Base-by-base conservation (phyloP, 106 monocot species). In the Phalaenopsis equestris region DNA sequence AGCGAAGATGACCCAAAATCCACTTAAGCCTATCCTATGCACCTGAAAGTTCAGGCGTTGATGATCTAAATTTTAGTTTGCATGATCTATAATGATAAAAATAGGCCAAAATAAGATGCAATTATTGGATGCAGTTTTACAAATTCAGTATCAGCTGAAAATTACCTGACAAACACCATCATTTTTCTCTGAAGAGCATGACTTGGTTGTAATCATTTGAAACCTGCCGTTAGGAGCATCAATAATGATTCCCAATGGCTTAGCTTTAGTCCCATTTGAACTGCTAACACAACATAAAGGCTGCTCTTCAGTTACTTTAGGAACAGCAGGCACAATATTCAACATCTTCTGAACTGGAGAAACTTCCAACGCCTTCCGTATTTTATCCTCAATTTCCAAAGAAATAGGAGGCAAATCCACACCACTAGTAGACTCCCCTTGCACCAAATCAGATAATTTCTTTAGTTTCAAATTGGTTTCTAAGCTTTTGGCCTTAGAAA, bases 111-210 rank as follows among this genome's bases (percentile, higher is more conserved):
- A 12, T 68, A 68, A 68, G n/a, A 37, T 36, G 36, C 12, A 68
- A 36, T 68, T 36, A 68, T 36, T 68, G 2, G 11, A 3, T 10
- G 18, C 36, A 70, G 24, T 70, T 70, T 38, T 70, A 0, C 11
- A 70, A 38, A 38, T 61, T 61, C 61, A 21, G 19, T 61, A 61
- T 68, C 10, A 3, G 0, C 37, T 70, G 14, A 80, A 42, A 5
- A 45, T 72, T 77, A 86, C 83, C 86, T 77, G 80, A 47, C 12
- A 73, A 55, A 41, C 23, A 23, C 24, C 48, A 72, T 24, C 56
- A 45, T 67, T 64, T 42, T 48, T 77, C 57, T 45, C 39, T 41
- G 56, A 36, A 48, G 47, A 18, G 16, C 36, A 42, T 39, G 19
- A 42, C 42, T 67, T 30, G 4, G 46, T n/a, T 19, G 48, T n/a